These are phyloP conservation scores for Lactarius akahatsu DNA, from an alignment of 768 basidiomycete species.

Conservation along the genomic window DNA sequence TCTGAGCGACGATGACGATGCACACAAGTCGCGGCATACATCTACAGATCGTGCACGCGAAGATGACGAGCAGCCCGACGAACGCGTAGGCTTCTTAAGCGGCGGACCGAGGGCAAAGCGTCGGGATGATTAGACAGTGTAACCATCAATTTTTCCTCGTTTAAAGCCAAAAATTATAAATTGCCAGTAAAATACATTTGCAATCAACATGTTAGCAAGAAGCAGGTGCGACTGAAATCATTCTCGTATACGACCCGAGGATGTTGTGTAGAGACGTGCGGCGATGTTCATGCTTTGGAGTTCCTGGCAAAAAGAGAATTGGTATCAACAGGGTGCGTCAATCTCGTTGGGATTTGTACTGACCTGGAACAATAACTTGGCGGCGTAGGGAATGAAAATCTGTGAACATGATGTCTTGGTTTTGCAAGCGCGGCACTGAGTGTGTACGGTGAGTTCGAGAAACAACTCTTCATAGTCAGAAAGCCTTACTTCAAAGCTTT, in stretches of 20 bases:
- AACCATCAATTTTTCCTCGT: constrained; percentile 1
- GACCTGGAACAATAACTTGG: constrained; percentile 94
- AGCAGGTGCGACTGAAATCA: constrained; percentile 28
- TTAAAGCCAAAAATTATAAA: constrained; percentile 17
- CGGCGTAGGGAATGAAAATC: constrained; percentile 92
- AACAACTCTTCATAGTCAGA: not conserved
- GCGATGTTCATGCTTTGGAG: constrained; percentile 96
- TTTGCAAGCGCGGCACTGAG: constrained; percentile 85
- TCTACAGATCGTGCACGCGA: constrained; percentile 51
- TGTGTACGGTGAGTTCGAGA: not conserved
- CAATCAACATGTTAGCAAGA: constrained; percentile 17
- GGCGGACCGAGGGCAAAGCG: constrained; percentile 26
- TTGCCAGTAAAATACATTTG: constrained; percentile 39
- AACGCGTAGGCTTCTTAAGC: constrained; percentile 66
- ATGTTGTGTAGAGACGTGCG: constrained; percentile 81
- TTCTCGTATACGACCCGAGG: constrained; percentile 82
- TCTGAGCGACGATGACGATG: constrained; percentile 55
- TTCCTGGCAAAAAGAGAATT: constrained; percentile 50
- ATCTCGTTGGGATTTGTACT: constrained; percentile 27
- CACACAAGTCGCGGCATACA: constrained; percentile 49
- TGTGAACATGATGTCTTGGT: constrained; percentile 96
- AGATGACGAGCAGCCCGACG: constrained; percentile 48
- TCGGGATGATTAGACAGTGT: constrained; percentile 24
- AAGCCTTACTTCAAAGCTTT: constrained; percentile 71
- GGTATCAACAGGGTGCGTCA: constrained; percentile 11